Evolutionary conservation across 2,329 filamentous ascomycete genomes (phyloP).

Genomic region (Balansia obtecta): DNA sequence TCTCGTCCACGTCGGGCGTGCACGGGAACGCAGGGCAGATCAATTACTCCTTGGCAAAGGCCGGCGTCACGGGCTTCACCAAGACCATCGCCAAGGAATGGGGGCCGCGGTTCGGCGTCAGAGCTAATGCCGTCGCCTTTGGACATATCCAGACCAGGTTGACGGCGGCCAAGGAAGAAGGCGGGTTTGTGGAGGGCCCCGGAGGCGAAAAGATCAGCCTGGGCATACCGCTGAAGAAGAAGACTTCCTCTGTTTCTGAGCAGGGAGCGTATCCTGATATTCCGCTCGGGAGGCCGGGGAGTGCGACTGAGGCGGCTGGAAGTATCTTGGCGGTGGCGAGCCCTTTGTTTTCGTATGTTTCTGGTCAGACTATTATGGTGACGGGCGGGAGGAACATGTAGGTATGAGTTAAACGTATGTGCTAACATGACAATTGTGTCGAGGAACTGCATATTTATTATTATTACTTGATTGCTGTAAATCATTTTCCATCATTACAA

Average conservation of each 20-base stretch:
- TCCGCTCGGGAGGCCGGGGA: slow-evolving; percentile 63
- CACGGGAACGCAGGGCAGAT: slow-evolving; percentile 85
- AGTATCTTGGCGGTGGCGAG: slow-evolving; percentile 68
- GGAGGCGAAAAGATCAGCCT: slow-evolving; percentile 64
- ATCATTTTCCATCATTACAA: background rate
- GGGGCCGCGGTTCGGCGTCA: slow-evolving; percentile 72
- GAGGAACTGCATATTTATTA: background rate
- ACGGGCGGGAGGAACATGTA: slow-evolving; percentile 62
- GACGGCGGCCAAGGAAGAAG: slow-evolving; percentile 74
- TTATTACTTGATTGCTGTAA: background rate
- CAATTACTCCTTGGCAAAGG: slow-evolving; percentile 80
- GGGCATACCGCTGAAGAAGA: slow-evolving; percentile 56
- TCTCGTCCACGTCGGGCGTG: slow-evolving; percentile 68
- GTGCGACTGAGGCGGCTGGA: slow-evolving; percentile 67
- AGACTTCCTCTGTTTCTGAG: slow-evolving; percentile 17
- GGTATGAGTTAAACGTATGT: background rate
- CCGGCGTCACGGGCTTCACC: slow-evolving; percentile 68
- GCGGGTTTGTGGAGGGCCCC: slow-evolving; percentile 64
- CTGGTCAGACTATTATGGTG: slow-evolving; percentile 76
- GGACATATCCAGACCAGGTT: slow-evolving; percentile 70
- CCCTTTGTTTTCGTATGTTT: slow-evolving; percentile 74
- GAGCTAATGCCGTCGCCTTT: slow-evolving; percentile 75
- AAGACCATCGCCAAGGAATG: slow-evolving; percentile 90
- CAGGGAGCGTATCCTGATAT: slow-evolving; percentile 52
- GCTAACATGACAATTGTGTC: background rate